phyloP scores from a whole-genome alignment of 176 grass and related monocot species.

The Juncus inflexus region DNA sequence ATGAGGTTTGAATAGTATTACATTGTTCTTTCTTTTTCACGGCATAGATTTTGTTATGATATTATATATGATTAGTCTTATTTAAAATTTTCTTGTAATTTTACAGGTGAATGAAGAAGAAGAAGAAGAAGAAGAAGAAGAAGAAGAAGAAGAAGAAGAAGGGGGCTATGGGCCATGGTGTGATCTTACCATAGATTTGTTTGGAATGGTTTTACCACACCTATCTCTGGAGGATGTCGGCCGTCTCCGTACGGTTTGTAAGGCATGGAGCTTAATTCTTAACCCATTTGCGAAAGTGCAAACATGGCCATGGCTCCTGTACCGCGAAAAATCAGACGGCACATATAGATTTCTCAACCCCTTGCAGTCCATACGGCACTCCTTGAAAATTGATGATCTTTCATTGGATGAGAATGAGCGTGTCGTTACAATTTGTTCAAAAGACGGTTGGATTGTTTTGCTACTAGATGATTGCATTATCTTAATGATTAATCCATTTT shows the following conservation, averaged over 20 bases:
- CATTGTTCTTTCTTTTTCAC: neutral
- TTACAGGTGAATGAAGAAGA: conserved; percentile 1
- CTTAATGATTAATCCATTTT: conserved; percentile 7
- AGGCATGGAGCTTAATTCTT: neutral
- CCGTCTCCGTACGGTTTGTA: no score
- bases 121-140: no score
- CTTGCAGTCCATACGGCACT: neutral
- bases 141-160: no score
- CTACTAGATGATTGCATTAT: neutral
- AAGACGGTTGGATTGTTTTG: conserved; percentile 2
- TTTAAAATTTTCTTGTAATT: neutral
- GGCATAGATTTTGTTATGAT: neutral
- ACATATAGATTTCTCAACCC: neutral
- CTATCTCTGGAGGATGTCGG: no score
- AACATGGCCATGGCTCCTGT: conserved; percentile 12
- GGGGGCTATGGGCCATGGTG: no score
- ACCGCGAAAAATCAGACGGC: conserved; percentile 9
- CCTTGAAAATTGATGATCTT: neutral
- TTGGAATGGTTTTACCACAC: no score
- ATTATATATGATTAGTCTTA: neutral
- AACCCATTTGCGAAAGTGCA: neutral
- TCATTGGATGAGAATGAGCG: neutral
- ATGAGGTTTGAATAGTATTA: conserved; percentile 9
- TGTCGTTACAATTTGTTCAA: neutral
- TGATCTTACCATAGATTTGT: no score